Conservation (phyloP, 2,329 filamentous ascomycete genomes). For the Pseudopithomyces chartarum region DNA sequence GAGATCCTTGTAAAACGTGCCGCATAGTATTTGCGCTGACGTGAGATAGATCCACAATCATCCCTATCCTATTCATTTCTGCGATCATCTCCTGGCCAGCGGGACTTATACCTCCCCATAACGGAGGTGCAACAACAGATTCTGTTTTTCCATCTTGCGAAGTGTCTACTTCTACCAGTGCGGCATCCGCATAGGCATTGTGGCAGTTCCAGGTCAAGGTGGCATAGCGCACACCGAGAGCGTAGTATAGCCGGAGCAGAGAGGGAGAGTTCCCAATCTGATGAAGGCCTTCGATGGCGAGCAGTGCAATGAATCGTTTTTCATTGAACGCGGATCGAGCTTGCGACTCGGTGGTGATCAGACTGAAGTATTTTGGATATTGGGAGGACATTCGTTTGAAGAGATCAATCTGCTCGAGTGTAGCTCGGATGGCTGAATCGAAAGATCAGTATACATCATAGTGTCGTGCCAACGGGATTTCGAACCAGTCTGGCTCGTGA, state of each 20-base stretch:
- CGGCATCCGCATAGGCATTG: constrained; percentile 86
- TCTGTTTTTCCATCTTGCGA: too few species aligned
- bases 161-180: constrained; percentile 53
- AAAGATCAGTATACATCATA: constrained; percentile 12
- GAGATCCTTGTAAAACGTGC: constrained; percentile 70
- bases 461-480: too few species aligned
- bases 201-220: constrained; percentile 96
- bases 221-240: constrained; percentile 81
- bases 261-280: constrained; percentile 86
- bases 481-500: too few species aligned
- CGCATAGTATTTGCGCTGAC: constrained; percentile 80
- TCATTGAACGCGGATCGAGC: constrained; percentile 60
- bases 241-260: constrained; percentile 75
- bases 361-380: constrained; percentile 74
- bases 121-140: constrained; percentile 52
- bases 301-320: constrained; percentile 42
- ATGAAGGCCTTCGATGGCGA: constrained; percentile 69
- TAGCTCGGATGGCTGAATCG: constrained; percentile 63
- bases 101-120: constrained; percentile 74
- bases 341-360: constrained; percentile 59
- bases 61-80: constrained; percentile 94
- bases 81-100: constrained; percentile 70
- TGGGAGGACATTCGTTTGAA: constrained; percentile 66
- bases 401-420: constrained; percentile 76
- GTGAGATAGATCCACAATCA: constrained; percentile 91